phyloP scores from a whole-genome alignment of 345 rosid species.

The Salix caprea region DNA sequence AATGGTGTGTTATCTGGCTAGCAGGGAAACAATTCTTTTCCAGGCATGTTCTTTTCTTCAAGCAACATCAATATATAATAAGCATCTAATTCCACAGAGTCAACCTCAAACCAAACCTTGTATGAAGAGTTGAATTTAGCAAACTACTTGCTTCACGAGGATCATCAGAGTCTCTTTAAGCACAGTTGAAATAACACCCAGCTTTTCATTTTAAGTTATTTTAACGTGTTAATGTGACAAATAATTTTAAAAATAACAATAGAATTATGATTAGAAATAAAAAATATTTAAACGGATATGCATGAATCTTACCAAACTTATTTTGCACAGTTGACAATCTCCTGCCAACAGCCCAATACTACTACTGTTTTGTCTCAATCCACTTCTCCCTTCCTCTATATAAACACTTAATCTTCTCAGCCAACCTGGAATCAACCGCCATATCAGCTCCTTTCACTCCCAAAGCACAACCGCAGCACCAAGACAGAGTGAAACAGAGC shows the following conservation, averaged over 20 bases:
- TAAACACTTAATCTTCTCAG: slow-evolving; percentile 9
- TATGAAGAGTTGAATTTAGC: not conserved
- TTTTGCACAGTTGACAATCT: not conserved
- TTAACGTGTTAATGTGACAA: no score
- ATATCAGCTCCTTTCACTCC: not conserved
- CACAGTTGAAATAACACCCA: not conserved
- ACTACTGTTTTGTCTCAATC: slow-evolving; percentile 7
- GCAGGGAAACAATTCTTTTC: not conserved
- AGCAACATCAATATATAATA: not conserved
- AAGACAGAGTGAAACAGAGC: not conserved
- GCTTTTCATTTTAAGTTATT: not conserved
- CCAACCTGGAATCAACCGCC: not conserved
- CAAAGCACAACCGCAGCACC: not conserved
- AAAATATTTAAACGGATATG: not conserved
- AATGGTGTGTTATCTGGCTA: not conserved
- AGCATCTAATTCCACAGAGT: not conserved
- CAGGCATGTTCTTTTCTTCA: not conserved
- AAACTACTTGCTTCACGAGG: not conserved
- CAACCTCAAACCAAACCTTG: not conserved
- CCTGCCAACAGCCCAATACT: not conserved
- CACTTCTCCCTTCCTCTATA: slow-evolving; percentile 21
- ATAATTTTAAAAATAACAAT: no score
- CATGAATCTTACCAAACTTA: not conserved
- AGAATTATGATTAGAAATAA: no score
- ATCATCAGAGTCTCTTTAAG: not conserved